Evolutionary conservation across 257 asterid species (phyloP), one percentile per base, ranked within the genome.

Genomic region (Solanum virginianum): DNA sequence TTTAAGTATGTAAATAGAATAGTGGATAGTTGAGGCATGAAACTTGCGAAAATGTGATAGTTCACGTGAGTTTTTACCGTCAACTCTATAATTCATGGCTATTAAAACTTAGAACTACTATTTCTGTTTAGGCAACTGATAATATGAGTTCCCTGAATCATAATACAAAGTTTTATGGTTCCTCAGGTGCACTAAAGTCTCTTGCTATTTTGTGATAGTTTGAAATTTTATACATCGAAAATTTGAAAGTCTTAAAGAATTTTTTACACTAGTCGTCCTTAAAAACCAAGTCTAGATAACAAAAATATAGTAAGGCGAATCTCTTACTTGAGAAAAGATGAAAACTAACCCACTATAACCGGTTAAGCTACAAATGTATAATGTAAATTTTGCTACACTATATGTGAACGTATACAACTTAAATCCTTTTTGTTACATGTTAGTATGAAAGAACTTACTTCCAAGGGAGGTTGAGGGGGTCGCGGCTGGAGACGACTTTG

Each of bases 401-500:
- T 18, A 18, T 10, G 2, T 36, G 10, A 20, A 16, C 7, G 0
- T 57, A 57, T 18, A 57, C 5, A 36, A 81, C 53, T 36, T 36
- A 81, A 81, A 53, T 29, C 83, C 11, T 2, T 47, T 66, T 41
- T 15, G 6, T 57, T 59, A 39, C 8, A 81, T 20, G 45, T 82
- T 29, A 82, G 11, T 9, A 45, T 82, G 29, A 63, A 16, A 24
- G 17, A 60, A 43, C 75, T 79, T 83, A 90, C 92, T 84, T 85
- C 97, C 97, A 93, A 3, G 97, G 97, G 83, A 93, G 97, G 86
- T 91, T 84, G 85, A 59, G 6, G 14, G 97, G 97, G 88, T 93
- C 90, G 32, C 97, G 93, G 83, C 87, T 80, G 2, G 97, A 92
- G 82, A 93, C 97, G n/a, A 93, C 95, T 87, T 93, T 84, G 89